Conservation (phyloP, 371 early-diverging fungal species). For the Capillidium heterosporum region DNA sequence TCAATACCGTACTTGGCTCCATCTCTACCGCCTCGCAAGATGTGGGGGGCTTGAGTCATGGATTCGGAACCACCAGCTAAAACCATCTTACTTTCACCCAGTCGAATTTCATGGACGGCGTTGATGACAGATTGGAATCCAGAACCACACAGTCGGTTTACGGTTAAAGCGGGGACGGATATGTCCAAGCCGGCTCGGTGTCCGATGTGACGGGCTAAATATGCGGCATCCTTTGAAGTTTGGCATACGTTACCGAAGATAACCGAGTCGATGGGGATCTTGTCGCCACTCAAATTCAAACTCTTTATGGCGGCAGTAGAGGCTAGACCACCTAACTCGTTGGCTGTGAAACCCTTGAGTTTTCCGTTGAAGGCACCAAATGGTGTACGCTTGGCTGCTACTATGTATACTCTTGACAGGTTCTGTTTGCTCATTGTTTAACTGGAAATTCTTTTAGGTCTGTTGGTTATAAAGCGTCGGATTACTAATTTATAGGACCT, state of each 20-base stretch:
- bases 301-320: conserved; percentile 68
- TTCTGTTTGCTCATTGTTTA: neutral
- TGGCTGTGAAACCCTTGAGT: conserved; percentile 44
- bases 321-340: conserved; percentile 81
- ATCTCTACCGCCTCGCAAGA: conserved; percentile 55
- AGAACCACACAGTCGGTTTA: conserved; percentile 92
- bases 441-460: no score
- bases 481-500: no score
- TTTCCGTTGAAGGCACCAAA: conserved; percentile 53
- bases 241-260: conserved; percentile 92
- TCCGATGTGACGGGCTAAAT: conserved; percentile 85
- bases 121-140: conserved; percentile 90
- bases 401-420: conserved; percentile 25
- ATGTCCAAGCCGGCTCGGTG: conserved; percentile 69
- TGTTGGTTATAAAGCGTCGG: no score
- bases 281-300: conserved; percentile 51
- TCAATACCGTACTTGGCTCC: conserved; percentile 78
- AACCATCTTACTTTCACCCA: conserved; percentile 69
- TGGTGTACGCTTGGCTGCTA: conserved; percentile 40
- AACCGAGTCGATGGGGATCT: conserved; percentile 63
- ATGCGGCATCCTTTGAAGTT: conserved; percentile 64
- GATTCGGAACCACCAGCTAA: conserved; percentile 85
- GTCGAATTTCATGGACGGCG: conserved; percentile 74
- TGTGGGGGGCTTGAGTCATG: conserved; percentile 84
- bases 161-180: conserved; percentile 65